Conservation (phyloP, 1,284 basidiomycete species). For the Cryptococcus jaspeensis region DNA sequence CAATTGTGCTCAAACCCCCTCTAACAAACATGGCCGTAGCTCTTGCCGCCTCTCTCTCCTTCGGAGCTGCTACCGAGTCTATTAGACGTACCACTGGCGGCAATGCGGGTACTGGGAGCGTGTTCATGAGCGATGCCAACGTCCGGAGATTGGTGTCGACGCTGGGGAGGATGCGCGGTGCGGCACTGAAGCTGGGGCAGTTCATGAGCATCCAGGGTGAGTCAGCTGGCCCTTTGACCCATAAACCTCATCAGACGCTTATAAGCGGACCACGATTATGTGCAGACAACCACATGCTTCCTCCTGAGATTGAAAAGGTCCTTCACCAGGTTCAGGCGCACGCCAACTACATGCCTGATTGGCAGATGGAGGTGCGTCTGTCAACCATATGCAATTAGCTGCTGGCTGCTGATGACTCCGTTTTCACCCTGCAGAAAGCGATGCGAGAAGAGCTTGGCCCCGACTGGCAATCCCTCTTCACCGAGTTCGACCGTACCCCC, state of each 20-base stretch:
- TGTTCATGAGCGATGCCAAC: constrained; percentile 87
- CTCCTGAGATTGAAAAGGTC: constrained; percentile 84
- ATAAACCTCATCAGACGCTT: not conserved
- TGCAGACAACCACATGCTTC: constrained; percentile 76
- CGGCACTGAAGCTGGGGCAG: constrained; percentile 94
- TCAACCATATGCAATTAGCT: not conserved
- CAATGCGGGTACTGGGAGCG: constrained; percentile 32
- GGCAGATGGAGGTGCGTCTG: constrained; percentile 86
- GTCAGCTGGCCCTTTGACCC: not conserved
- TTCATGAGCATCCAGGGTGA: constrained; percentile 96
- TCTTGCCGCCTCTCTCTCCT: constrained; percentile 53
- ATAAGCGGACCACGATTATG: constrained; percentile 1
- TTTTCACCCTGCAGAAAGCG: constrained; percentile 60
- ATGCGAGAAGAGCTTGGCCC: constrained; percentile 71
- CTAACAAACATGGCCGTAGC: constrained; percentile 44
- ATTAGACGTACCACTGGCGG: constrained; percentile 48
- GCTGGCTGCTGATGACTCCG: too few species aligned
- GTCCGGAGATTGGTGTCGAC: constrained; percentile 87
- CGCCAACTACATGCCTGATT: constrained; percentile 98
- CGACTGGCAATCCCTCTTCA: constrained; percentile 72
- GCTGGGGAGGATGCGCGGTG: constrained; percentile 90
- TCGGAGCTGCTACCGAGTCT: constrained; percentile 55
- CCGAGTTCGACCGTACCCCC: constrained; percentile 76
- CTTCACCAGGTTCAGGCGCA: constrained; percentile 89
- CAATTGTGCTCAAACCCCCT: not conserved